Evolutionary conservation across 225 moss, liverwort and hornwort genomes (phyloP).

Genomic region (Lunularia cruciata): DNA sequence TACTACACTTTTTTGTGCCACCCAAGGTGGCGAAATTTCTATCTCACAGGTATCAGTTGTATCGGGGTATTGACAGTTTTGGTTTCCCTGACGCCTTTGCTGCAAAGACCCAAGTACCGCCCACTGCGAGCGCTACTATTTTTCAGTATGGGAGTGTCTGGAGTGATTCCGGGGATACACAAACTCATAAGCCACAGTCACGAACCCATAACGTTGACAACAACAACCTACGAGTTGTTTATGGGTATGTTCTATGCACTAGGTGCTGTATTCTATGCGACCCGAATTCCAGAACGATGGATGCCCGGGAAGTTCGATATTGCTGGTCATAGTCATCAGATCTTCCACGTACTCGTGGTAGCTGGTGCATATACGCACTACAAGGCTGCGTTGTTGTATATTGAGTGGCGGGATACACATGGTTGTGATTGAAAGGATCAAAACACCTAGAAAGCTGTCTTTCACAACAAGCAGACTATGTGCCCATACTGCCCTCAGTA

Average conservation of each 20-base stretch:
- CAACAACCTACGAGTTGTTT: constrained; percentile 69
- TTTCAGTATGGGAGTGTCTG: constrained; percentile 82
- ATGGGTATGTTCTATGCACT: constrained; percentile 78
- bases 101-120: constrained; percentile 76
- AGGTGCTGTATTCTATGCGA: constrained; percentile 72
- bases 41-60: constrained; percentile 60
- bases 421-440: constrained; percentile 64
- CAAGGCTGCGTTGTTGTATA: constrained; percentile 74
- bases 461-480: too few relatives aligned
- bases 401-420: constrained; percentile 80
- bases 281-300: constrained; percentile 87
- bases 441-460: too few relatives aligned
- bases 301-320: constrained; percentile 86
- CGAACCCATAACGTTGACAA: constrained; percentile 65
- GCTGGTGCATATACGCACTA: constrained; percentile 93
- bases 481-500: too few relatives aligned
- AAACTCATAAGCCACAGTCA: constrained; percentile 74
- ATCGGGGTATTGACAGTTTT: constrained; percentile 62
- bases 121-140: constrained; percentile 72
- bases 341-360: constrained; percentile 84
- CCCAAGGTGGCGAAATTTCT: constrained; percentile 76
- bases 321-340: constrained; percentile 93
- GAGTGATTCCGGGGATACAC: constrained; percentile 74
- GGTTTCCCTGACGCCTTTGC: constrained; percentile 65
- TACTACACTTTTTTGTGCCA: constrained; percentile 95